These are phyloP conservation scores for Phlegmacium glaucopus DNA, from an alignment of 768 basidiomycete species.

Conservation along the genomic window DNA sequence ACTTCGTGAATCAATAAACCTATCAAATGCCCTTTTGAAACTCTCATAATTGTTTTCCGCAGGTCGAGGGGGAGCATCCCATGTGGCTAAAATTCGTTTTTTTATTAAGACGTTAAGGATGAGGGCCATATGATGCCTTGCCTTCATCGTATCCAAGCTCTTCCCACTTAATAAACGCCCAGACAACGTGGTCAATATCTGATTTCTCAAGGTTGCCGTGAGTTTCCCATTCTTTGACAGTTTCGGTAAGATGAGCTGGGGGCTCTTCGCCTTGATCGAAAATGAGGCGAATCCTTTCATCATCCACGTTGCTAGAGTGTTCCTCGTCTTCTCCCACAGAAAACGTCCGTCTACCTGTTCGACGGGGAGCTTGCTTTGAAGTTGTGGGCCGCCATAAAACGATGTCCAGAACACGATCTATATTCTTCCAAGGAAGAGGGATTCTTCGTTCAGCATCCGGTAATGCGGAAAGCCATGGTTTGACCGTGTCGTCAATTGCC, in stretches of 20 bases:
- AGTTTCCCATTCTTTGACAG: constrained; percentile 60
- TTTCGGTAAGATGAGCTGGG: constrained; percentile 46
- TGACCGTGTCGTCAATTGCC: constrained; percentile 22
- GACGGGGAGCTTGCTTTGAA: constrained; percentile 17
- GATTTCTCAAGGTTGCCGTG: constrained; percentile 40
- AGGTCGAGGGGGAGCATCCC: constrained; percentile 81
- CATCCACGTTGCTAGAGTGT: constrained; percentile 22
- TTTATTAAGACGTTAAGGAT: constrained; percentile 3
- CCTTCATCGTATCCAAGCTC: constrained; percentile 93
- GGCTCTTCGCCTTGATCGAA: constrained; percentile 67
- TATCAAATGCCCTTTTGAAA: constrained; percentile 64
- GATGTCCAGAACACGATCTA: constrained; percentile 90
- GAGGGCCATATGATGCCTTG: constrained; percentile 28
- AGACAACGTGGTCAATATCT: constrained; percentile 62
- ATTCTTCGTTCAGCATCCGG: constrained; percentile 74
- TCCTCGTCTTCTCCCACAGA: constrained; percentile 27
- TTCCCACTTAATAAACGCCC: constrained; percentile 91
- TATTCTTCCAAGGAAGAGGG: constrained; percentile 78
- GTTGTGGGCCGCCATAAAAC: constrained; percentile 49
- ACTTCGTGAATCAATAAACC: constrained; percentile 58
- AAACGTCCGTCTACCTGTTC: constrained; percentile 23
- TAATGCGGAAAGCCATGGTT: constrained; percentile 37
- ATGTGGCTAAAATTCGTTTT: constrained; percentile 61
- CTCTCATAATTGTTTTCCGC: constrained; percentile 56
- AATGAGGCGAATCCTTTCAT: constrained; percentile 35